Base-by-base conservation (phyloP, 805 yeast species). In the Yamadazyma sp. region DNA sequence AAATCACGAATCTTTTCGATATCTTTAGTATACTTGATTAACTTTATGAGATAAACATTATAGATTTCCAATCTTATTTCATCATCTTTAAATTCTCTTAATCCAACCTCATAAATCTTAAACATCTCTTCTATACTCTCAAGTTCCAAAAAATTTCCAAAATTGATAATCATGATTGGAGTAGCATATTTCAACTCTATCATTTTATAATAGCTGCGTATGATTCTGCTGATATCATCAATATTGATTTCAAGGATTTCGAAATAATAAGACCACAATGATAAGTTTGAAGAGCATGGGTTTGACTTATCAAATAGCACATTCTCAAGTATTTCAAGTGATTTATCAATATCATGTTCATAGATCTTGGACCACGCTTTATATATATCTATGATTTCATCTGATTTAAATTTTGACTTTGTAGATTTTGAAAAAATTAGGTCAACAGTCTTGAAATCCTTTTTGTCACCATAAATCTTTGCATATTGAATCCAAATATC, bases 341-440 rank as follows among this genome's bases (percentile, higher is more conserved):
- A 62, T 13, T 55, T 56, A 1, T 69, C 73, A 14, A 76, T 55
- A 34, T 78, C 56, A 1, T 68, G 73, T 16, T 71, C 60, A 40
- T 81, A 82, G 57, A 76, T 60, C 38, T 83, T 83, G 5, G 82
- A 68, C 96, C 96, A 89, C 12, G 70, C 72, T n/a, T 76, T 61
- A 74, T 87, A 85, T 5, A 89, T 55, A 3, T 71, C 72, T 2
- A 80, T 84, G 14, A 87, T 58, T 40, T 87, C 96, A 15, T 75
- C 74, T 11, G 69, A 58, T 17, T 63, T 70, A 57, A 72, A 87
- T 5, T 88, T 89, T 0, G 88, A 89, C 36, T 78, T 77, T 1
- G 77, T 62, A 0, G 91, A 81, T 31, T 79, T 79, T 23, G 77
- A 75, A 36, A 72, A 75, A 5, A 88, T 72, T 12, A 73, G 64